A percentile compares a stretch with the other conserved stretches of the same genome.
phyloP scores from a whole-genome alignment of 768 basidiomycete species.

The Amylocystis lapponica region DNA sequence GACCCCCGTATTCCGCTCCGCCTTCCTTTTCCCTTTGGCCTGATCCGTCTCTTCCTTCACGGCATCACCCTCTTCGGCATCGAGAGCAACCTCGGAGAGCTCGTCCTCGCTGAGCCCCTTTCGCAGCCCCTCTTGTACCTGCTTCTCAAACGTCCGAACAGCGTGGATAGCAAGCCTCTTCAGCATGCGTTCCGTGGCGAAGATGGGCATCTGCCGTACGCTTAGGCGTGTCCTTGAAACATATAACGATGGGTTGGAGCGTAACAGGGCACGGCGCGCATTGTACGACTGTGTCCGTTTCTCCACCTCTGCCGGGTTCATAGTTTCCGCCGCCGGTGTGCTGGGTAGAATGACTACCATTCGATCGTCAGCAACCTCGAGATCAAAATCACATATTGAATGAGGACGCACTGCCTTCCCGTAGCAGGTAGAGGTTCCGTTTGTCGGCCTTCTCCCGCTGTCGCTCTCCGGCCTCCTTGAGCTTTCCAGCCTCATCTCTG shows the following conservation, averaged over 20 bases:
- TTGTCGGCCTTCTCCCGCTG: slow-evolving; percentile 88
- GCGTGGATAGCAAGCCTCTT: slow-evolving; percentile 86
- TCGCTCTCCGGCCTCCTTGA: slow-evolving; percentile 85
- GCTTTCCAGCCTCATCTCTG: slow-evolving; percentile 77
- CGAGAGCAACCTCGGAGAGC: slow-evolving; percentile 37
- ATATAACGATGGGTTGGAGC: slow-evolving; percentile 89
- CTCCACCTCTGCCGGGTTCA: slow-evolving; percentile 76
- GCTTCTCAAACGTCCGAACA: slow-evolving; percentile 69
- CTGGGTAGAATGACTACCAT: slow-evolving; percentile 82
- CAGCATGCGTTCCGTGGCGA: slow-evolving; percentile 83
- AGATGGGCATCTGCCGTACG: slow-evolving; percentile 87
- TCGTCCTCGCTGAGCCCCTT: slow-evolving; percentile 70
- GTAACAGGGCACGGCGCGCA: slow-evolving; percentile 75
- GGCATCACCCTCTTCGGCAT: slow-evolving; percentile 20
- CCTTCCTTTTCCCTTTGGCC: slow-evolving; percentile 24
- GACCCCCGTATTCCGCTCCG: slow-evolving; percentile 43
- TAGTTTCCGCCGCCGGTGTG: slow-evolving; percentile 66
- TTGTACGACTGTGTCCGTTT: slow-evolving; percentile 82
- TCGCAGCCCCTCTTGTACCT: slow-evolving; percentile 60
- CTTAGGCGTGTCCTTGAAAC: slow-evolving; percentile 93
- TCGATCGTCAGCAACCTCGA: background rate
- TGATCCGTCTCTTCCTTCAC: slow-evolving; percentile 22
- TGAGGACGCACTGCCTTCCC: slow-evolving; percentile 79
- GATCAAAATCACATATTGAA: background rate
- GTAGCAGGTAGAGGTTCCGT: slow-evolving; percentile 90